phyloP scores from a whole-genome alignment of 2,329 filamentous ascomycete genomes.

The Colletotrichum higginsianum region DNA sequence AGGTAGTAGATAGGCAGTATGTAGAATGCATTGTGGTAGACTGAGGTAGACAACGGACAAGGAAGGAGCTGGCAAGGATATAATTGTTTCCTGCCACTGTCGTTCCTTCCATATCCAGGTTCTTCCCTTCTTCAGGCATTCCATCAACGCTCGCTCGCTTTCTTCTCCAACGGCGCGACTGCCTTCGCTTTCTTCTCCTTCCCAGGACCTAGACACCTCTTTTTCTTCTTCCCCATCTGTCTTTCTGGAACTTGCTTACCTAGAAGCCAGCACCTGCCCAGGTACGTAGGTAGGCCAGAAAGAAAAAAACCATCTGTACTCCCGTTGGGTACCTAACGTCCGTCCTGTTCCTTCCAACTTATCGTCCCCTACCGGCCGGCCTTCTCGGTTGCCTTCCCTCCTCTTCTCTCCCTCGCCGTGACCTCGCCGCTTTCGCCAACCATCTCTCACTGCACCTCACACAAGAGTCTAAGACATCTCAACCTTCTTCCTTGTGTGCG shows the following conservation, averaged over 20 bases:
- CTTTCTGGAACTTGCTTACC: background rate
- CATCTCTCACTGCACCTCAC: conserved; percentile 20
- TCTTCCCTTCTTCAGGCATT: conserved; percentile 18
- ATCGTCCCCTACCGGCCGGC: too few relatives aligned
- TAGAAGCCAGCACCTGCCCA: too few relatives aligned
- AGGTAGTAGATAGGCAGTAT: background rate
- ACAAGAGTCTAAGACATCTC: conserved; percentile 40
- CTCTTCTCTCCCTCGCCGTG: background rate
- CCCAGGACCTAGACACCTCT: conserved; percentile 1
- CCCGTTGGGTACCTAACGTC: too few relatives aligned
- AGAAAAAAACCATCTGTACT: too few relatives aligned
- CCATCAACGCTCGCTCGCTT: conserved; percentile 8
- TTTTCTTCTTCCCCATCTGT: background rate
- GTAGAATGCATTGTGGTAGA: background rate
- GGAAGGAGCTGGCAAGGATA: conserved; percentile 9
- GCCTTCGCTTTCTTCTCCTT: conserved; percentile 10
- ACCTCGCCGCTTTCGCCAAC: conserved; percentile 4
- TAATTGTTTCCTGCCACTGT: conserved; percentile 24
- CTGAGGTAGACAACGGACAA: background rate
- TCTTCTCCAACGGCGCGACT: conserved; percentile 14
- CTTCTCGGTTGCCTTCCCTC: background rate
- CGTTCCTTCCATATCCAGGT: conserved; percentile 7
- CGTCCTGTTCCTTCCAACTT: too few relatives aligned
- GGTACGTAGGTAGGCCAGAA: background rate
- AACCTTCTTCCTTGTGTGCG: conserved; percentile 38